phyloP scores from a whole-genome alignment of 176 grass and related monocot species.

The Tillandsia fasciculata region DNA sequence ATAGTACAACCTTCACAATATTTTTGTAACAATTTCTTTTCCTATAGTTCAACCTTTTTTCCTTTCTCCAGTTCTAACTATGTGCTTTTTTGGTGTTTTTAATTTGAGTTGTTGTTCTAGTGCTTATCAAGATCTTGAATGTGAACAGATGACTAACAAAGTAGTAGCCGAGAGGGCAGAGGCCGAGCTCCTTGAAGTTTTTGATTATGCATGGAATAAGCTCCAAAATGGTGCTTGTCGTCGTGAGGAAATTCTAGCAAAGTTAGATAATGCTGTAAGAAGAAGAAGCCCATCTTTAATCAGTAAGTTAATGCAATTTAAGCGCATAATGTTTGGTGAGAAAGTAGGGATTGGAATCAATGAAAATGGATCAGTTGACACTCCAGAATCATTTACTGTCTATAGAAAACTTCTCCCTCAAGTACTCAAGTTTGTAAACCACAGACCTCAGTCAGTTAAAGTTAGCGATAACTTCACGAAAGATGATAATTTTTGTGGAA shows the following conservation, averaged over 20 bases:
- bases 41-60: not conserved
- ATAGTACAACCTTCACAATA: too few relatives aligned
- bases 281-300: constrained; percentile 27
- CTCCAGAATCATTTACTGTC: constrained; percentile 12
- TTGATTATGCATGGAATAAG: constrained; percentile 98
- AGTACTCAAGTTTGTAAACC: constrained; percentile 42
- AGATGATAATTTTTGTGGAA: constrained; percentile 19
- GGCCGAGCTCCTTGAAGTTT: constrained; percentile 52
- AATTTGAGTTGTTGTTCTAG: not conserved
- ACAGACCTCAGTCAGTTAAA: constrained; percentile 43
- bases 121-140: not conserved
- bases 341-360: constrained; percentile 62
- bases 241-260: constrained; percentile 61
- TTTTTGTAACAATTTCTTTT: not conserved
- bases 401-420: constrained; percentile 45
- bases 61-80: not conserved
- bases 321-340: constrained; percentile 35
- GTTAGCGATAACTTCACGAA: not conserved
- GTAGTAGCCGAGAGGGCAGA: constrained; percentile 66
- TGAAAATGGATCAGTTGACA: constrained; percentile 25
- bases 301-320: constrained; percentile 34
- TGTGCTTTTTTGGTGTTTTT: not conserved
- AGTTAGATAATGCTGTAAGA: constrained; percentile 34
- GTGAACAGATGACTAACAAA: constrained; percentile 56
- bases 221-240: constrained; percentile 63